Evolutionary conservation across 805 yeast species (phyloP), one percentile per base, ranked within the genome.

Genomic region (Candida orba): DNA sequence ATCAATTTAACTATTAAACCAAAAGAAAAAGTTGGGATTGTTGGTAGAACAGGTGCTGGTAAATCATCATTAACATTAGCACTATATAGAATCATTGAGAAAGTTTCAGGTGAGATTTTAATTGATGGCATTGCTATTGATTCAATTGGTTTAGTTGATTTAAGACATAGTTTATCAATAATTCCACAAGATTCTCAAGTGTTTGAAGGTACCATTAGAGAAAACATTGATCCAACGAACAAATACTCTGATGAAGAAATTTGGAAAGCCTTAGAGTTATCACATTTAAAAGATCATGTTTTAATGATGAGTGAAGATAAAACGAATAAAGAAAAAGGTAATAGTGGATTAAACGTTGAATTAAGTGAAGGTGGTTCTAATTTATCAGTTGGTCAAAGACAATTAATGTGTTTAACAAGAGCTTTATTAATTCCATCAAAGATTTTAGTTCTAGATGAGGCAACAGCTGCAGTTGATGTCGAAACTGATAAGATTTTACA

Each of bases 11-110:
- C 73, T 12, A 78, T 91, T 53, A 72, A 78, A 39, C 78, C 90
- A 1, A 69, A 75, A 45, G 97, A 91, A 60, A 91, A 91, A 63
- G 72, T 90, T 58, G 98, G 98, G 49, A 89, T 90, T 63, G 97
- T 91, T 44, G 98, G 98, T 23, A 76, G 98, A 60, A 90, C 98
- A 0, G 98, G 98, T 50, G 97, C 97, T 3, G 98, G 98, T 51
- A 89, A 89, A 63, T 82, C 93, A 0, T 82, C 95, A 1, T 71
- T 89, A 56, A 84, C 95, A 0, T 66, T 87, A 56, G 93, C 96
- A 0, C 66, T 89, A 34, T 89, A 86, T 71, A 69, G 97, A 53
- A 77, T 89, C 37, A 85, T 90, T 55, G 96, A 90, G 63, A 75
- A 84, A 2, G 78, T 80, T 6, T 66, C 62, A 9, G 95, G 95